Evolutionary conservation across 768 basidiomycete genomes (phyloP), one percentile per base, ranked within the genome.

Genomic region (Termitomyces sp.): DNA sequence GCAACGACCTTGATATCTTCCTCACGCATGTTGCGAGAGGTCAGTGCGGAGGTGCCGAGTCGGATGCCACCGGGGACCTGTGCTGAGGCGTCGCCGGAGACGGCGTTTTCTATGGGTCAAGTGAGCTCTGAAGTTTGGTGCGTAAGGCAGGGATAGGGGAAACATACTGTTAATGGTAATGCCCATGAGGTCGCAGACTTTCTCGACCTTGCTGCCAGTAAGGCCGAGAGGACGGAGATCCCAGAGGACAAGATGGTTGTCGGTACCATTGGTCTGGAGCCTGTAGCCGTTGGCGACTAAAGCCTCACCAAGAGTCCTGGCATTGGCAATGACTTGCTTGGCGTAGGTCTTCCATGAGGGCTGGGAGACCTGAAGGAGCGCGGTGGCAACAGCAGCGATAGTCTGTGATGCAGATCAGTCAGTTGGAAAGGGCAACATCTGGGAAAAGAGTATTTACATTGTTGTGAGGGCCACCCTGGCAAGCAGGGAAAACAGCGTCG

Each of bases 391-490:
- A 64, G 85, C 93, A 41, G 96, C 96, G 58, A 99, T 98, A 60
- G 96, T 93, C 89, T 93, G 17, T 11, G 32, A 5, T 2, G 10
- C 12, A 21, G 35, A 45, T 10, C 12, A 3, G 38, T 54, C 22
- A 45, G 48, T 21, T 37, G 9, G 9, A 10, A 1, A 10, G n/a
- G 3, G 12, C 28, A 1, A 28, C 28, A 19, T 17, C 14, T 21
- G 6, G 19, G 50, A n/a, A 54, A 38, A 30, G 34, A 45, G 26
- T 32, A 61, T 84, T 54, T 54, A 90, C 90, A 76, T 99, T 94
- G 78, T 98, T 98, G 79, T 98, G 97, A 43, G 96, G 97, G 47
- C 96, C 97, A 73, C 97, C 97, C 75, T 98, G 97, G 82, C 97
- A 98, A 35, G 97, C 96, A 55, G 97, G 97, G 86, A 99, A 99